A percentile compares a stretch with the other conserved stretches of the same genome.
phyloP scores from a whole-genome alignment of 495 filamentous ascomycete species.

The Penicillium soppii region DNA sequence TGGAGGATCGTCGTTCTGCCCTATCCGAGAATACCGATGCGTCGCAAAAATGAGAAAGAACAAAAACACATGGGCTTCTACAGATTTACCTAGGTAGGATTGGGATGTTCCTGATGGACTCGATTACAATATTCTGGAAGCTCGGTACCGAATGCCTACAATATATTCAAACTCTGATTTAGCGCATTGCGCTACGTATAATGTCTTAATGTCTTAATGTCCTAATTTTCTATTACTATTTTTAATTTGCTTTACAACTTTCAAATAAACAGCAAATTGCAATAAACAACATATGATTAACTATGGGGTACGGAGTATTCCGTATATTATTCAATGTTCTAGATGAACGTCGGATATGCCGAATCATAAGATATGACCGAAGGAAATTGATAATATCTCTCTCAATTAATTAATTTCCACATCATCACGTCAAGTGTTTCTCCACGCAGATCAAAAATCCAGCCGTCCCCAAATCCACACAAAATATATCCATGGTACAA shows the following conservation, averaged over 20 bases:
- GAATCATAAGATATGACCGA: slow-evolving; percentile 5
- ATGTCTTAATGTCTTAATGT: no score
- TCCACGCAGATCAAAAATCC: slow-evolving; percentile 7
- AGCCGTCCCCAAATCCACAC: slow-evolving; percentile 3
- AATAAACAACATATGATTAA: no score
- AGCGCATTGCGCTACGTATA: background rate
- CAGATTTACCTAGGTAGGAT: no score
- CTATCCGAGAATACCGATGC: no score
- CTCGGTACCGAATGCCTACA: background rate
- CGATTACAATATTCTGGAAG: background rate
- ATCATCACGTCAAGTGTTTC: slow-evolving; percentile 9
- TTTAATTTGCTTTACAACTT: no score
- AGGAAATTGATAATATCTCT: slow-evolving; percentile 14
- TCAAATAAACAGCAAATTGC: no score
- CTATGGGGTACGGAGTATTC: background rate
- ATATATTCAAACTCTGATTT: background rate
- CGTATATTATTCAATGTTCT: background rate
- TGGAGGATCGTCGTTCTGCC: background rate
- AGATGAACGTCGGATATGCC: background rate
- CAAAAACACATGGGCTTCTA: background rate
- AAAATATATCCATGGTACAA: background rate
- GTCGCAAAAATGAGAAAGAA: background rate
- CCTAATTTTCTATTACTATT: no score
- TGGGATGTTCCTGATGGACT: background rate
- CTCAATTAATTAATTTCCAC: no score